Conservation (phyloP, 257 asterid species). For the Jacaranda mimosifolia region DNA sequence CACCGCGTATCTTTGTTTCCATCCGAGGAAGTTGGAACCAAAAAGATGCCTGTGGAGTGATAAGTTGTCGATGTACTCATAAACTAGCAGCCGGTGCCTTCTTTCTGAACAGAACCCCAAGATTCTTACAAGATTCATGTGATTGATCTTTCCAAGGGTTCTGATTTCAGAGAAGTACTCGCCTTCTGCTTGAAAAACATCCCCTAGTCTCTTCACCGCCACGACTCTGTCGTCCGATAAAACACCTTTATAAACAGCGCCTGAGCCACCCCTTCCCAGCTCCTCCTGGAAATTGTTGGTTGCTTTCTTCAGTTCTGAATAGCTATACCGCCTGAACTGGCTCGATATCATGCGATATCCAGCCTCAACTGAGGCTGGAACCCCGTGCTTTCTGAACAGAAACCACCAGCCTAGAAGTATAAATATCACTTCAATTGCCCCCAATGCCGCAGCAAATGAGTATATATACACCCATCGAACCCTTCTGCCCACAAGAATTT, state of each 20-base stretch:
- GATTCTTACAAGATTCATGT: conserved; percentile 65
- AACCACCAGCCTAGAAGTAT: conserved; percentile 60
- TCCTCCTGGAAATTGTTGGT: conserved; percentile 54
- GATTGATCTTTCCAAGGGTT: conserved; percentile 61
- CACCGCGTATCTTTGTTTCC: conserved; percentile 55
- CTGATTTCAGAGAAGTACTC: conserved; percentile 67
- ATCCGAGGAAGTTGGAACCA: conserved; percentile 40
- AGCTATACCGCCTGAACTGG: conserved; percentile 49
- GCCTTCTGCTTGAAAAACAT: conserved; percentile 43
- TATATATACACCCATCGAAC: conserved; percentile 53
- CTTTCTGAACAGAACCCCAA: conserved; percentile 59
- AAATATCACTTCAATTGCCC: conserved; percentile 46
- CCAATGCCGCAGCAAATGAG: conserved; percentile 48
- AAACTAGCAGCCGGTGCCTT: conserved; percentile 51
- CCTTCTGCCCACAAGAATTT: conserved; percentile 28
- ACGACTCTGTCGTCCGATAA: conserved; percentile 55
- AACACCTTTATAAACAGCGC: conserved; percentile 58
- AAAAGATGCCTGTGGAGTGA: conserved; percentile 57
- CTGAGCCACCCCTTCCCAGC: conserved; percentile 65
- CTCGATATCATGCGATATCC: conserved; percentile 57
- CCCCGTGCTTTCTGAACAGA: conserved; percentile 47
- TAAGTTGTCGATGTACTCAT: conserved; percentile 59
- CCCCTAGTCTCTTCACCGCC: conserved; percentile 63
- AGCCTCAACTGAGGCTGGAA: conserved; percentile 61
- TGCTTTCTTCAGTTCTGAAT: conserved; percentile 57